Evolutionary conservation across 75 land plant species (phyloP), one percentile per base, ranked within the genome.

Genomic region (Sequoiadendron giganteum): DNA sequence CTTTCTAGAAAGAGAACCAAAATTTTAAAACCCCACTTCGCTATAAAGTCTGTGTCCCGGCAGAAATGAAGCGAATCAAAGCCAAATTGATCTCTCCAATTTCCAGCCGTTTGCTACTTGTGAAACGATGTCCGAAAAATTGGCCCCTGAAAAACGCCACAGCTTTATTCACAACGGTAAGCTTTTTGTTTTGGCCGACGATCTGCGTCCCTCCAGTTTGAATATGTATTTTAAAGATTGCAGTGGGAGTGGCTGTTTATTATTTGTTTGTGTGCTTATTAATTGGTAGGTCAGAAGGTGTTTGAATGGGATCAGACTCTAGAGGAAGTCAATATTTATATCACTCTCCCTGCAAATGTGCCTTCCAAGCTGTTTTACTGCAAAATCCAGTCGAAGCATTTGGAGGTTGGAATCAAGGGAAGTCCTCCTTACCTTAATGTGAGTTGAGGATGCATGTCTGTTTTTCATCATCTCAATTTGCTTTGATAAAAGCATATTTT

Each of bases 221-320:
- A 6, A 28, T 78, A 13, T 88, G 32, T 39, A 28, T 16, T 79
- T 32, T 25, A 88, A 2, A 19, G 25, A n/a, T 54, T 42, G 45
- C 30, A 68, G 10, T 47, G 15, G 36, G 76, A 32, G 30, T 28
- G 30, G 6, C 38, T 75, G 38, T 25, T 32, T 32, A 75, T 75
- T 86, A 42, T 76, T 36, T 18, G 21, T 40, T 47, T 86, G 73
- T 14, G 13, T 47, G 25, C 45, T 30, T 40, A 54, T 30, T 47
- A 77, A 86, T 88, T 52, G 16, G 25, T 88, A 98, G 99, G 97
- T 38, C 91, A 96, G 89, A 91, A 93, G 87, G 95, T 98, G 5
- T 98, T 97, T 55, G 99, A 98, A 86, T 98, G 99, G 98, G 99
- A 98, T 89, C 99, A 98, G 86, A 96, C 93, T 32, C 88, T 98